A percentile compares a stretch with the other conserved stretches of the same genome.
Conservation (phyloP, 352 stramenopile genomes). For the Elongisporangium prolatum region DNA sequence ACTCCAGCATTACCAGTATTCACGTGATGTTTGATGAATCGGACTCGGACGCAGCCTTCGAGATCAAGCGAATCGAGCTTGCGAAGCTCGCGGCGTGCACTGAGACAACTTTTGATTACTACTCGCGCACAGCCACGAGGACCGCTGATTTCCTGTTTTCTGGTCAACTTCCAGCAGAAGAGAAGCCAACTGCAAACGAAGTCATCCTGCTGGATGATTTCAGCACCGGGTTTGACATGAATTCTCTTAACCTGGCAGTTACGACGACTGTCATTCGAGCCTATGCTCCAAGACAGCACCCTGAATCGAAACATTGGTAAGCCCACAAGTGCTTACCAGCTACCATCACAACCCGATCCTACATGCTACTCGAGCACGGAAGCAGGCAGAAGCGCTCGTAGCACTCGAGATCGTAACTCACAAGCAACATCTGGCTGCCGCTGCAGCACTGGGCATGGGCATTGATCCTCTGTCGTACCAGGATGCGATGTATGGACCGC, state of each 20-base stretch:
- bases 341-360: no score
- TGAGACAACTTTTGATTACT: not conserved
- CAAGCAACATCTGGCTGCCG: slow-evolving; percentile 2
- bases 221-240: no score
- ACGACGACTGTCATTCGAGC: no score
- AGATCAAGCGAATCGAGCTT: not conserved
- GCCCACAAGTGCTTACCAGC: no score
- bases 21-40: slow-evolving; percentile 2
- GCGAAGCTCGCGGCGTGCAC: not conserved
- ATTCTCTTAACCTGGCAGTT: no score
- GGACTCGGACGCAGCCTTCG: not conserved
- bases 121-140: not conserved
- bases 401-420: slow-evolving; percentile 8
- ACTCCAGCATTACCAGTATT: not conserved
- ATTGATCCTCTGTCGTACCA: slow-evolving; percentile 3
- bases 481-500: slow-evolving; percentile 1
- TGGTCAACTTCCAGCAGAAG: slow-evolving; percentile 1
- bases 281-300: no score
- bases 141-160: slow-evolving; percentile 1
- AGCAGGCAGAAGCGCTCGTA: slow-evolving; percentile 2
- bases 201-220: no score
- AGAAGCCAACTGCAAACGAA: not conserved
- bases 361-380: no score
- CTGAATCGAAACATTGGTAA: no score
- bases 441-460: not conserved